Conservation (phyloP, 176 grass and related monocot species). For the Triticum dicoccoides region DNA sequence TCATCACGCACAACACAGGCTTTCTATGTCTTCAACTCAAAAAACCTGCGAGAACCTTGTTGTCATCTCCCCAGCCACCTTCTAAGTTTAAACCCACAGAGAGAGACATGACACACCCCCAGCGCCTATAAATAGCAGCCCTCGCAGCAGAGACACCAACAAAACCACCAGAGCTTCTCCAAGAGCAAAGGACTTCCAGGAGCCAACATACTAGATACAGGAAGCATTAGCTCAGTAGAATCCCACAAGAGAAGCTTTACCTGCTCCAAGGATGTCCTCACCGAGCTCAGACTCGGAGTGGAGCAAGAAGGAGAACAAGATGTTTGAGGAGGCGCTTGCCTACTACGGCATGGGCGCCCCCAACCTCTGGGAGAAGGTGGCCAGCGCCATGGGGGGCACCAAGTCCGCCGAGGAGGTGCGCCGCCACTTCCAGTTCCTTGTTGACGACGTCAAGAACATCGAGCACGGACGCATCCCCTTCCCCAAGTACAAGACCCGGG, state of each 20-base stretch:
- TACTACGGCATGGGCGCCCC: constrained; percentile 68
- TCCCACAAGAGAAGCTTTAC: background rate
- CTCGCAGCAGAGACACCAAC: constrained; percentile 13
- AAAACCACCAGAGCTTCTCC: constrained; percentile 25
- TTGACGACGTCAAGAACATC: constrained; percentile 60
- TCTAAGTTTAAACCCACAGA: constrained; percentile 6
- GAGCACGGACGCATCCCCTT: constrained; percentile 39
- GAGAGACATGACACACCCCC: background rate
- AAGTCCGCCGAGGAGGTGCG: constrained; percentile 83
- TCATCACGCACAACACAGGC: background rate
- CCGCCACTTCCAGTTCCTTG: constrained; percentile 63
- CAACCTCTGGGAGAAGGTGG: constrained; percentile 88
- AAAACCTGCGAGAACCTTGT: constrained; percentile 28
- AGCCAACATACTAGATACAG: constrained; percentile 2
- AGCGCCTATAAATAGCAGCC: constrained; percentile 47
- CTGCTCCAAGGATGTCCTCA: constrained; percentile 37
- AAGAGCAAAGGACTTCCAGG: constrained; percentile 24
- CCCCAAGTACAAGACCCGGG: constrained; percentile 66
- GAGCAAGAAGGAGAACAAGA: constrained; percentile 78
- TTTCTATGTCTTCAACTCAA: constrained; percentile 16
- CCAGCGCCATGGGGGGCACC: constrained; percentile 64
- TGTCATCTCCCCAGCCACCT: constrained; percentile 23
- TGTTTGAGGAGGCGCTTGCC: constrained; percentile 76
- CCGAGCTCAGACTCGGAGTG: constrained; percentile 37
- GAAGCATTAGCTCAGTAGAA: constrained; percentile 16